Evolutionary conservation across 495 filamentous ascomycete genomes (phyloP).

Genomic region (Aspergillus panamensis): DNA sequence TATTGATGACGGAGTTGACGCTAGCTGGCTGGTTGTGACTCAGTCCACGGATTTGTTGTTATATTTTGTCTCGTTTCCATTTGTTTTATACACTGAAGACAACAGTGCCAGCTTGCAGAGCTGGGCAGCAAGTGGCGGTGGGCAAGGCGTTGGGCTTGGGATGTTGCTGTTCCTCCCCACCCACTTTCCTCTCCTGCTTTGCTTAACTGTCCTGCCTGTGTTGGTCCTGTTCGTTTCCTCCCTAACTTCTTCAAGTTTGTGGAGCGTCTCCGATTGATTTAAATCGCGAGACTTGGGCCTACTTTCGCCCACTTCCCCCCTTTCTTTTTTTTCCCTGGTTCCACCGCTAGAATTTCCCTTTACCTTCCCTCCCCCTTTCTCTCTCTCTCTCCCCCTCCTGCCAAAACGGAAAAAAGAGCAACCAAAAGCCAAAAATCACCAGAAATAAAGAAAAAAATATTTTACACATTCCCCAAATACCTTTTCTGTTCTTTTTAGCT

Average conservation of each 20-base stretch:
- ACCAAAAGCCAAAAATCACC: constrained; percentile 16
- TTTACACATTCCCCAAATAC: constrained; percentile 2
- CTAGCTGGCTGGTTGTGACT: constrained; percentile 40
- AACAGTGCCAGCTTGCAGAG: neutral
- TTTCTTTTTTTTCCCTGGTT: constrained; percentile 6
- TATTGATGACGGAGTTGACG: constrained; percentile 34
- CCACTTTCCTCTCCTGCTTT: constrained; percentile 9
- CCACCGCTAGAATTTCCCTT: constrained; percentile 3
- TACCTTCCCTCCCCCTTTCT: neutral
- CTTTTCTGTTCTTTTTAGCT: constrained; percentile 6
- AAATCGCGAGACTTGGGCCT: constrained; percentile 18
- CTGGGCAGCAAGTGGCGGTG: constrained; percentile 19
- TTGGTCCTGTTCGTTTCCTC: constrained; percentile 4
- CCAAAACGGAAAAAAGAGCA: constrained; percentile 13
- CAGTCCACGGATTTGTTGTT: constrained; percentile 22
- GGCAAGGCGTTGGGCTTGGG: constrained; percentile 6
- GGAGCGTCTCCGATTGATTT: neutral
- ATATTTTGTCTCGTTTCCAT: constrained; percentile 19
- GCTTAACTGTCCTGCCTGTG: neutral
- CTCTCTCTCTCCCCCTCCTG: neutral
- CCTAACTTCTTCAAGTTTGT: neutral
- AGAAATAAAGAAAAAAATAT: constrained; percentile 14
- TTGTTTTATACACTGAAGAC: constrained; percentile 5
- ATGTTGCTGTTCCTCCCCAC: constrained; percentile 15
- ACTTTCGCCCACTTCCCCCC: constrained; percentile 21